These are phyloP conservation scores for Raffaelea albimanens DNA, from an alignment of 2,329 filamentous ascomycete genomes.

Conservation along the genomic window DNA sequence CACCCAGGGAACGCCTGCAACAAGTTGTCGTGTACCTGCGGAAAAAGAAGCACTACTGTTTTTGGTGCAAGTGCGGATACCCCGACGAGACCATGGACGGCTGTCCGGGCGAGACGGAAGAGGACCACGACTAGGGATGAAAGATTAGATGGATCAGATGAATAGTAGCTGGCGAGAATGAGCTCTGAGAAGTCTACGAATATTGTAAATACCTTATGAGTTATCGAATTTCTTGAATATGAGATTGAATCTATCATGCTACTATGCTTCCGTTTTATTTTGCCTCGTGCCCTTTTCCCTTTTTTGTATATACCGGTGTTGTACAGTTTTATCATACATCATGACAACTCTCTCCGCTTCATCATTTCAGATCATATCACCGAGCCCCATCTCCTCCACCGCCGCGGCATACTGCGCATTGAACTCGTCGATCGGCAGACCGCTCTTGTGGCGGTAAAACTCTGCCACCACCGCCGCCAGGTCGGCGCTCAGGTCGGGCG, in stretches of 20 bases:
- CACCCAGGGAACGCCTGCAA: slow-evolving; percentile 55
- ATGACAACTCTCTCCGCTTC: too few species aligned
- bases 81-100: slow-evolving; percentile 67
- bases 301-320: background rate
- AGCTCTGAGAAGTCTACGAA: too few species aligned
- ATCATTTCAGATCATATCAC: background rate
- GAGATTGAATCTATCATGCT: background rate
- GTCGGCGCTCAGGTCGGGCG: slow-evolving; percentile 16
- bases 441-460: slow-evolving; percentile 11
- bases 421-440: slow-evolving; percentile 12
- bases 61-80: slow-evolving; percentile 90
- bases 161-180: too few species aligned
- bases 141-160: too few species aligned
- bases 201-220: too few species aligned
- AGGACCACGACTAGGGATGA: slow-evolving; percentile 54
- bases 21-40: slow-evolving; percentile 62
- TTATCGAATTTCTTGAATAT: too few species aligned
- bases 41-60: slow-evolving; percentile 70
- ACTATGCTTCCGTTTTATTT: background rate
- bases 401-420: slow-evolving; percentile 13
- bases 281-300: background rate
- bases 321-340: too few species aligned
- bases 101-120: slow-evolving; percentile 79
- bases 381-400: slow-evolving; percentile 19
- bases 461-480: slow-evolving; percentile 16